Evolutionary conservation across 495 filamentous ascomycete species (phyloP).

Genomic region (Tuber borchii): DNA sequence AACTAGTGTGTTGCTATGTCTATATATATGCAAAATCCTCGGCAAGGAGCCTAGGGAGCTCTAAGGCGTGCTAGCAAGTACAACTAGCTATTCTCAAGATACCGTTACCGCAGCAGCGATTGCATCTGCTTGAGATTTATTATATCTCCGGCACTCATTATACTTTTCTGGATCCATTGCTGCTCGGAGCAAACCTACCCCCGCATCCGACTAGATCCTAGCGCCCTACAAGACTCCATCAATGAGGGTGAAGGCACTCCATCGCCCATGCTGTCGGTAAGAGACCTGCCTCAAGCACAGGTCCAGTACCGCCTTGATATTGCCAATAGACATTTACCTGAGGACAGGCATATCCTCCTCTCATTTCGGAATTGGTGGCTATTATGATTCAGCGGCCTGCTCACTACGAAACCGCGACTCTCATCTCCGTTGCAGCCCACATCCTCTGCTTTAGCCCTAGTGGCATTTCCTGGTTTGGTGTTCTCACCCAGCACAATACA

Average conservation of each 20-base stretch:
- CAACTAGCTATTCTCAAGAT: constrained; percentile 95
- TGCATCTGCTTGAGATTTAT: constrained; percentile 83
- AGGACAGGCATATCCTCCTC: too few species aligned
- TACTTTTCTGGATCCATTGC: constrained; percentile 98
- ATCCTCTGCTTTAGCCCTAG: constrained; percentile 94
- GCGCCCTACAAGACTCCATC: too few species aligned
- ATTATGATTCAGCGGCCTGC: constrained; percentile 91
- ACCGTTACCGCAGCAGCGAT: constrained; percentile 87
- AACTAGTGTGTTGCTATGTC: constrained; percentile 90
- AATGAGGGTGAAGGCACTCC: too few species aligned
- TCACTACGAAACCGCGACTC: constrained; percentile 88
- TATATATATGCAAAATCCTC: constrained; percentile 78
- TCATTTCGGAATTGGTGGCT: constrained; percentile 73
- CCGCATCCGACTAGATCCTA: too few species aligned
- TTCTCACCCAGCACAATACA: constrained; percentile 96
- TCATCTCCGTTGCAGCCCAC: constrained; percentile 82
- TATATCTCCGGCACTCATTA: constrained; percentile 72
- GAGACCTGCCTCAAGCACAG: too few species aligned
- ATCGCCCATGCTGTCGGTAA: too few species aligned
- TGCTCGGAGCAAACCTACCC: constrained; percentile 97
- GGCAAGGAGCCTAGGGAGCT: constrained; percentile 81
- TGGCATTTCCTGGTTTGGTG: constrained; percentile 89
- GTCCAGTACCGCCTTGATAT: too few species aligned
- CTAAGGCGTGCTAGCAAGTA: constrained; percentile 70
- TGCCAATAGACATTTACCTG: too few species aligned